Evolutionary conservation across 495 filamentous ascomycete species (phyloP).

Genomic region (Xanthoparmelia taractica): DNA sequence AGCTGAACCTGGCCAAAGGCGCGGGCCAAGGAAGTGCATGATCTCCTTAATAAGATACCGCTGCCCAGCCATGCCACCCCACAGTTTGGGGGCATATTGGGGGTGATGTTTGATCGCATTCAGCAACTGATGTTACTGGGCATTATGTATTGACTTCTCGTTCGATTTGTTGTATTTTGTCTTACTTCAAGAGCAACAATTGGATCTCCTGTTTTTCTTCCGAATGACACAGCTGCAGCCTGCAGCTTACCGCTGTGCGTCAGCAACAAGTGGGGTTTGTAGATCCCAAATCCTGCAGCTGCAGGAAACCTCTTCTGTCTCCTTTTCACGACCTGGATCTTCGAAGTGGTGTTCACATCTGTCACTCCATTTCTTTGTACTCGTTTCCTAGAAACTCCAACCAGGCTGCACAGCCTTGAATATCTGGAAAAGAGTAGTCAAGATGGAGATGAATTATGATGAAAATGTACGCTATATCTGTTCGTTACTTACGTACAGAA

Average conservation of each 20-base stretch:
- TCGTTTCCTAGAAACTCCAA: background rate
- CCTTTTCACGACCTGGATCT: background rate
- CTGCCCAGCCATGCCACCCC: slow-evolving; percentile 5
- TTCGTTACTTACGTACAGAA: background rate
- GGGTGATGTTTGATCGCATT: background rate
- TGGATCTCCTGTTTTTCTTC: background rate
- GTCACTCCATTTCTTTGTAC: background rate
- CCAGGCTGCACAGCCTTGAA: background rate
- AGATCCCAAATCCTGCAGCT: background rate
- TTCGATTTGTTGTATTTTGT: background rate
- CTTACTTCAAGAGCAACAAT: background rate
- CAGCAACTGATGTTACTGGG: background rate
- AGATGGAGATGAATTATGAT: slow-evolving; percentile 40
- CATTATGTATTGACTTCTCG: background rate
- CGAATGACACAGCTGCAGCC: background rate
- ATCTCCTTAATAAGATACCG: slow-evolving; percentile 2
- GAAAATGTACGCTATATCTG: slow-evolving; percentile 25
- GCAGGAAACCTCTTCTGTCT: background rate
- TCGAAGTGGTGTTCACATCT: background rate
- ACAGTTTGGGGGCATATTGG: slow-evolving; percentile 2
- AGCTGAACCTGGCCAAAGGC: background rate
- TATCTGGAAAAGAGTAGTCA: slow-evolving; percentile 6
- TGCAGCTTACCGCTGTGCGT: background rate
- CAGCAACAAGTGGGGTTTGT: background rate
- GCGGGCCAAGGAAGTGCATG: background rate